Conservation (phyloP, 2,329 filamentous ascomycete genomes). For the Sphaerostilbella broomeana region DNA sequence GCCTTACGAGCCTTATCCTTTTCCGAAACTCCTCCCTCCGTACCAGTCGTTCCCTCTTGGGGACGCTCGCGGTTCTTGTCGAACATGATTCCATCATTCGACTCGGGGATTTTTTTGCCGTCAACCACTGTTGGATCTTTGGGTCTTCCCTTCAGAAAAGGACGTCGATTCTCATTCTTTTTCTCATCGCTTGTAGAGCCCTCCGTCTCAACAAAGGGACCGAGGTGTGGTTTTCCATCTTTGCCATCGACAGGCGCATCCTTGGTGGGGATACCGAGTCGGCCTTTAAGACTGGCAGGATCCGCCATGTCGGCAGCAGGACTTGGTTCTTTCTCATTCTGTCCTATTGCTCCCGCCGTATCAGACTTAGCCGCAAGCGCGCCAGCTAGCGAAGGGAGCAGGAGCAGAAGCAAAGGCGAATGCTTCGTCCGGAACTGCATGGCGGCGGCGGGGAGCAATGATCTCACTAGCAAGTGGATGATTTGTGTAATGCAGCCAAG, state of each 20-base stretch:
- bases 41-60: constrained; percentile 81
- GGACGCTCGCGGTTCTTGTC: constrained; percentile 70
- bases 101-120: constrained; percentile 55
- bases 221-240: constrained; percentile 88
- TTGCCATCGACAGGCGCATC: constrained; percentile 86
- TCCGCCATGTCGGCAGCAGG: constrained; percentile 21
- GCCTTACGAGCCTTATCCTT: constrained; percentile 72
- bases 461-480: constrained; percentile 2
- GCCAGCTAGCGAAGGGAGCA: constrained; percentile 49
- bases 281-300: constrained; percentile 26
- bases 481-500: constrained; percentile 5
- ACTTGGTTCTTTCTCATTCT: constrained; percentile 18
- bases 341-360: constrained; percentile 15
- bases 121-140: constrained; percentile 48
- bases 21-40: constrained; percentile 81
- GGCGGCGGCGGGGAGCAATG: constrained; percentile 19
- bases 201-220: constrained; percentile 64
- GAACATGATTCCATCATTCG: constrained; percentile 84
- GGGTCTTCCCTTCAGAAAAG: constrained; percentile 44
- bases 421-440: constrained; percentile 55
- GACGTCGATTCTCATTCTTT: constrained; percentile 31
- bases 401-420: constrained; percentile 53
- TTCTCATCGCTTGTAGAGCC: constrained; percentile 26
- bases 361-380: constrained; percentile 32
- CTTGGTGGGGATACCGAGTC: constrained; percentile 46